Percentiles rank a stretch among this genome's conserved stretches.
Conservation (phyloP, 768 basidiomycete genomes). For the Lactarius hatsudake region DNA sequence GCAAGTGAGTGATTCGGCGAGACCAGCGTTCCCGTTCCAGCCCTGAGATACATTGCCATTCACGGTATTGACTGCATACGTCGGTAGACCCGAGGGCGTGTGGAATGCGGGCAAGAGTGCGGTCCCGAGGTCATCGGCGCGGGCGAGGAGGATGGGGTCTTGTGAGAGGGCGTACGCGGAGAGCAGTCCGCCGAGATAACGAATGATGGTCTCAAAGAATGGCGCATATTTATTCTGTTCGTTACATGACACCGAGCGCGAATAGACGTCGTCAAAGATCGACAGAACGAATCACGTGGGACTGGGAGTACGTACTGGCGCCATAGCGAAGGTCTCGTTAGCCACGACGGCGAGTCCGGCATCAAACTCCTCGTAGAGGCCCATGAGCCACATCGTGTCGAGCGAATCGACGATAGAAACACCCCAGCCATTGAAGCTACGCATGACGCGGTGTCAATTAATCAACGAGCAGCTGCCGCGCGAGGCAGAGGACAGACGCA, state of each 20-base stretch:
- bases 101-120: constrained; percentile 71
- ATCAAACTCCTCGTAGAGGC: constrained; percentile 63
- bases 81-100: constrained; percentile 66
- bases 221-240: constrained; percentile 40
- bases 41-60: constrained; percentile 36
- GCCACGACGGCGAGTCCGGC: constrained; percentile 57
- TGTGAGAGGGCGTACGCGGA: constrained; percentile 70
- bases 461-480: neutral
- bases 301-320: constrained; percentile 35
- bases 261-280: neutral
- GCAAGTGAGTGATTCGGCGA: constrained; percentile 72
- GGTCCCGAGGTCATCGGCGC: constrained; percentile 77
- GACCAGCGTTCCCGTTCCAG: constrained; percentile 39
- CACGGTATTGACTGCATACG: constrained; percentile 63
- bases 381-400: constrained; percentile 85
- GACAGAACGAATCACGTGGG: neutral
- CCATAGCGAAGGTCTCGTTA: constrained; percentile 47
- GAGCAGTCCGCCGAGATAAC: constrained; percentile 84
- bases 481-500: constrained; percentile 33
- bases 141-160: constrained; percentile 57
- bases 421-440: constrained; percentile 79
- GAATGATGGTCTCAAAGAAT: constrained; percentile 88
- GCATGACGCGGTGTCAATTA: neutral
- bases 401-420: constrained; percentile 77
- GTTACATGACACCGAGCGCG: neutral